Evolutionary conservation across 108 stramenopile genomes (phyloP), one percentile per base, ranked within the genome.

Genomic region (Chaetoceros muelleri): DNA sequence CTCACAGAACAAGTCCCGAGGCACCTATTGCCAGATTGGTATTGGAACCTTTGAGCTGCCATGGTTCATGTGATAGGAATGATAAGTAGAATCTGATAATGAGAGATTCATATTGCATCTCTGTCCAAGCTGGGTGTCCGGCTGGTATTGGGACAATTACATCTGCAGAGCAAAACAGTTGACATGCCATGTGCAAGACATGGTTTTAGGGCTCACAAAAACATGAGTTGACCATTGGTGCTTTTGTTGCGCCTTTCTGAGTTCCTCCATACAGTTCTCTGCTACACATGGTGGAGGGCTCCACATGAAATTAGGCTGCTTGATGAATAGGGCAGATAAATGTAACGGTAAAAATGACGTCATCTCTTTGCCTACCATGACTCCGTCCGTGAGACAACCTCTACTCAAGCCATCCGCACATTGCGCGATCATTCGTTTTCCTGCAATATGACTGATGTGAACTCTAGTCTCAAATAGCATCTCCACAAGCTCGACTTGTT

Each of bases 101-200:
- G 2, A 72, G 61, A 24, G 75, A 67, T 65, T 76, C 75, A 51
- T 47, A 51, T 53, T 47, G 46, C 21, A 48, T 30, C 1, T 2
- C 7, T 0, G 28, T 24, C 74, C 74, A 75, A 17, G 28, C 28
- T 19, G 51, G 22, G 7, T 22, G 44, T 13, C 70, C 70, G 13
- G 21, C 2, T 3, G 22, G 54, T 3, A 76, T 23, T 13, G 19
- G 25, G 21, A 67, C 60, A 3, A 26, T 10, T 2, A 71, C 0
- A 28, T 77, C 68, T 8, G 60, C 24, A 5, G 23, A 34, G 26
- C 66, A 65, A 19, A 34, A 7, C 34, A 72, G 47, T 13, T 25
- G 26, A n/a, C 60, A 59, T 30, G 23, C 78, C 79, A 76, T 1
- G 48, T 10, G 20, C 55, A 24, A 16, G 69, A 65, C 75, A 76